phyloP scores from a whole-genome alignment of 1,284 basidiomycete genomes.

The Tremellales sp. region DNA sequence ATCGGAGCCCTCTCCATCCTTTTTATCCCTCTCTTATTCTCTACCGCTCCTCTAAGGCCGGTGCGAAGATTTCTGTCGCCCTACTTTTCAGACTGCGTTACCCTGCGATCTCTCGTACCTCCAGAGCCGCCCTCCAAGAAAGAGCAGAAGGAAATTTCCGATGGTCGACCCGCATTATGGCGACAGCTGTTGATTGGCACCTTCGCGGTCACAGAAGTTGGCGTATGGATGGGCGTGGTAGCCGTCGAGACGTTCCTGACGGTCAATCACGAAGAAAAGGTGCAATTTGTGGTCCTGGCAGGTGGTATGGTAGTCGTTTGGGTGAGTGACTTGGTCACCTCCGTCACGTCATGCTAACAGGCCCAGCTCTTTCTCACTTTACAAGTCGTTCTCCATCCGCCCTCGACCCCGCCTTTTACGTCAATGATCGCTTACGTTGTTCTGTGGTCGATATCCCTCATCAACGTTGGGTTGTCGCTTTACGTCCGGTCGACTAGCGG shows the following conservation, averaged over 20 bases:
- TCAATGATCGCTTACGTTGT: slow-evolving; percentile 28
- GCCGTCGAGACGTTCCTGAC: slow-evolving; percentile 22
- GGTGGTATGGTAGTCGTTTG: slow-evolving; percentile 39
- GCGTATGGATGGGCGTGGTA: slow-evolving; percentile 33
- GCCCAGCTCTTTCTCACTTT: slow-evolving; percentile 19
- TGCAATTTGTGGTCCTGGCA: slow-evolving; percentile 20
- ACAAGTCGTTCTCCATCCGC: slow-evolving; percentile 27
- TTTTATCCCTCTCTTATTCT: slow-evolving; percentile 21
- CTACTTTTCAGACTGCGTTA: slow-evolving; percentile 29
- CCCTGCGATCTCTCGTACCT: slow-evolving; percentile 28
- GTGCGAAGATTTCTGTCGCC: slow-evolving; percentile 13
- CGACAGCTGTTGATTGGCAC: slow-evolving; percentile 25
- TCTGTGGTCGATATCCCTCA: slow-evolving; percentile 23
- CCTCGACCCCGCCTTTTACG: slow-evolving; percentile 39
- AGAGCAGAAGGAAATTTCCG: slow-evolving; percentile 12
- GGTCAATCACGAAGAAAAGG: slow-evolving; percentile 7
- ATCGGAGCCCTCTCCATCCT: slow-evolving; percentile 29
- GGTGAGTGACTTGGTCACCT: slow-evolving; percentile 27
- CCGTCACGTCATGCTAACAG: background rate
- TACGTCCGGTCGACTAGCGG: slow-evolving; percentile 27
- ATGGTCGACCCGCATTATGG: slow-evolving; percentile 21
- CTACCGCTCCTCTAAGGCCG: slow-evolving; percentile 22
- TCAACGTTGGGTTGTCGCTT: slow-evolving; percentile 23
- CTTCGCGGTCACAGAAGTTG: slow-evolving; percentile 23
- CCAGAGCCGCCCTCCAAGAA: slow-evolving; percentile 12